Base-by-base conservation (phyloP, 768 basidiomycete genomes). In the Fibroporia radiculosa region DNA sequence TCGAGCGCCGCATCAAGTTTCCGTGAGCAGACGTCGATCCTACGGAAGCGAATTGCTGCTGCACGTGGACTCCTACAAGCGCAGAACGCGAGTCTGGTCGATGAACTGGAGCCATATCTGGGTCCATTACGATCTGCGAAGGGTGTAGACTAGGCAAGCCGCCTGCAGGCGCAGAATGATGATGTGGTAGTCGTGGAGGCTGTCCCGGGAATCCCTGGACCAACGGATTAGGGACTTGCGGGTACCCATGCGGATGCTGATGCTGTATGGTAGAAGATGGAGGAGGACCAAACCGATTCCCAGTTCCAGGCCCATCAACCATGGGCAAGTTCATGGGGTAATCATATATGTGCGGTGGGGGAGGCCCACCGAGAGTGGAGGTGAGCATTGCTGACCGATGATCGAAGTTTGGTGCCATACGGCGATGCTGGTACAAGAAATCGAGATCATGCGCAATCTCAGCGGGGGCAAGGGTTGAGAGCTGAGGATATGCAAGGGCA, bases 371-470 rank as follows among this genome's bases (percentile, higher is more conserved):
- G 5, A 51, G 42, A 3, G 45, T 45, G 1, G 24, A 23, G 31
- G 48, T 52, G 40, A 52, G 45, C 16, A 52, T 29, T 4, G 36
- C 48, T 1, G 43, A 44, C 11, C 51, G 50, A 19, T 52, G 48
- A 36, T 57, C 52, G 36, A 42, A 54, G 18, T 35, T 43, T 12
- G 32, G 40, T 1, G 48, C 32, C 18, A 40, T 42, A 31, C 56
- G 54, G 6, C 61, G 53, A 35, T 61, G 51, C 3, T 51, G 48
- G 24, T 53, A 48, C 20, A 67, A 48, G 42, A 55, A 54, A 8
- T 66, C 57, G 11, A 67, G 38, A 39, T 69, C 67, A 4, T 50
- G 46, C 3, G 49, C 45, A 14, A 69, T 56, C 29, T 69, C 67
- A 7, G 43, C 32, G 10, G 47, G 45, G 4, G 62, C 54, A 3